Evolutionary conservation across 371 early-diverging fungal genomes (phyloP).

Genomic region (Mucor circinelloides): DNA sequence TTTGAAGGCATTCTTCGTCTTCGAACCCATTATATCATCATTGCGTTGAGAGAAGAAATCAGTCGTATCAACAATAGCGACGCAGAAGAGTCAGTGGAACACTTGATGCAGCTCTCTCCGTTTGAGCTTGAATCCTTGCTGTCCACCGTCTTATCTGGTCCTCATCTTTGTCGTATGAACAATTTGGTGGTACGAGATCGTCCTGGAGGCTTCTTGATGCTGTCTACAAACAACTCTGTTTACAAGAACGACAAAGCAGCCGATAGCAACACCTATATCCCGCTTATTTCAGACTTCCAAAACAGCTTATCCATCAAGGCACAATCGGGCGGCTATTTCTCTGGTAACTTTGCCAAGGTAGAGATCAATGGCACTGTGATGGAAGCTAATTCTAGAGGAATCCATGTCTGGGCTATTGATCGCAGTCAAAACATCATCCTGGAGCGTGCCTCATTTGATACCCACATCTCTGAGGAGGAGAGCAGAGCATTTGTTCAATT

Average conservation of each 20-base stretch:
- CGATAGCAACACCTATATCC: constrained; percentile 13
- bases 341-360: constrained; percentile 74
- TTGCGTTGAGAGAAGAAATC: constrained; percentile 84
- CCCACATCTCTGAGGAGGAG: constrained; percentile 70
- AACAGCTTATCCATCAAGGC: constrained; percentile 40
- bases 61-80: constrained; percentile 70
- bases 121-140: constrained; percentile 77
- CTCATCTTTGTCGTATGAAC: constrained; percentile 41
- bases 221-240: constrained; percentile 6
- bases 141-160: constrained; percentile 72
- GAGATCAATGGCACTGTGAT: constrained; percentile 64
- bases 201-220: constrained; percentile 40
- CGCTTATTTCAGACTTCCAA: constrained; percentile 1
- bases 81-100: constrained; percentile 79
- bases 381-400: constrained; percentile 68
- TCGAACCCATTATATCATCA: constrained; percentile 78
- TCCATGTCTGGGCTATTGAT: constrained; percentile 74
- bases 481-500: constrained; percentile 65
- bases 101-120: constrained; percentile 77
- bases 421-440: constrained; percentile 63
- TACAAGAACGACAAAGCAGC: neutral
- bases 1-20: constrained; percentile 85
- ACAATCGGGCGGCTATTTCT: constrained; percentile 74
- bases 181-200: constrained; percentile 48
- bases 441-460: constrained; percentile 75